phyloP scores from a whole-genome alignment of 1,284 basidiomycete species.

The Prillingera fragicola region DNA sequence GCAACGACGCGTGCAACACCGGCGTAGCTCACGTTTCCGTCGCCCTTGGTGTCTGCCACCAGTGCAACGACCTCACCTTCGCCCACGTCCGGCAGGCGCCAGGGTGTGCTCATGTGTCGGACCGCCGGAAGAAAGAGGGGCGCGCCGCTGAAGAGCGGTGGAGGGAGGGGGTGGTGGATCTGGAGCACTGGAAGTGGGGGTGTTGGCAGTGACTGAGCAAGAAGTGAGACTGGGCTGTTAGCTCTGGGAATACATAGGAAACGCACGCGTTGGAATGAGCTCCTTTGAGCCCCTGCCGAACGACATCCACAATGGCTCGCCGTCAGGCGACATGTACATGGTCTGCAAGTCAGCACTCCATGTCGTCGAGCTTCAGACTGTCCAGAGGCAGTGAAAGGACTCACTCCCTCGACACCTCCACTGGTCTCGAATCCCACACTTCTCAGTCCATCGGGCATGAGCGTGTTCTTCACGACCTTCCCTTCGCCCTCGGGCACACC shows the following conservation, averaged over 20 bases:
- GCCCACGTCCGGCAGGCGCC: conserved; percentile 36
- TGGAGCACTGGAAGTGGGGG: conserved; percentile 37
- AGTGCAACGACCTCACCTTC: conserved; percentile 38
- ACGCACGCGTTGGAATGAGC: conserved; percentile 61
- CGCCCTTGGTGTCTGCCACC: conserved; percentile 17
- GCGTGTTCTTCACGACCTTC: conserved; percentile 36
- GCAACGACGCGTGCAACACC: conserved; percentile 41
- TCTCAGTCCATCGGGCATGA: conserved; percentile 43
- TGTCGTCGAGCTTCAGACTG: neutral
- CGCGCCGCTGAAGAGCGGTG: conserved; percentile 52
- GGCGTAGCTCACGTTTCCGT: conserved; percentile 30
- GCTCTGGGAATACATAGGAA: neutral
- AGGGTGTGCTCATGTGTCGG: conserved; percentile 33
- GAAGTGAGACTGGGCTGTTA: conserved; percentile 40
- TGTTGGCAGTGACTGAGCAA: conserved; percentile 23
- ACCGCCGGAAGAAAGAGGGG: conserved; percentile 46
- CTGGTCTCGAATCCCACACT: conserved; percentile 39
- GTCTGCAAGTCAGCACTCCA: conserved; percentile 34
- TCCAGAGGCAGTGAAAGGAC: conserved; percentile 4
- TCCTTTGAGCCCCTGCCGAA: conserved; percentile 56
- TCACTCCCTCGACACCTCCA: conserved; percentile 40
- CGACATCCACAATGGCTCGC: conserved; percentile 76
- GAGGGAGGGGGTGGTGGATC: conserved; percentile 41
- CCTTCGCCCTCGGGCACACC: conserved; percentile 8
- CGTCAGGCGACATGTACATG: conserved; percentile 57